Conservation (phyloP, 805 yeast species). For the Candida germanica region DNA sequence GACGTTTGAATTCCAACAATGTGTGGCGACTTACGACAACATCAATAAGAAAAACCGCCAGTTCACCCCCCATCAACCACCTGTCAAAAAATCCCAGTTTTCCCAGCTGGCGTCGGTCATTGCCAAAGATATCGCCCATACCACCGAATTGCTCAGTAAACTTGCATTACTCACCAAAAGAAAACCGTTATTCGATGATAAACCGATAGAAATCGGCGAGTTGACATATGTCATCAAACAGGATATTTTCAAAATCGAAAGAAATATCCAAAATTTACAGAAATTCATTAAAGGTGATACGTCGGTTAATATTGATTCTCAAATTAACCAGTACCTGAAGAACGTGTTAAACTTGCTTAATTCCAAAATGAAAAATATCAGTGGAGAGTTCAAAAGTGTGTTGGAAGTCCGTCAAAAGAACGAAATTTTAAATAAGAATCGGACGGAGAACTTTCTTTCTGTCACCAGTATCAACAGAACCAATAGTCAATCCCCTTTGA, state of each 20-base stretch:
- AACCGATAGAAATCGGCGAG: conserved; percentile 91
- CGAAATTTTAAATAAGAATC: conserved; percentile 72
- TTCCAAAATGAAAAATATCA: conserved; percentile 86
- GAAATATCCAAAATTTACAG: conserved; percentile 61
- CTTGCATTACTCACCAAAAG: conserved; percentile 83
- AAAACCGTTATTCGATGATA: conserved; percentile 89
- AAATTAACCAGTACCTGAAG: conserved; percentile 68
- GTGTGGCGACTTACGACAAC: conserved; percentile 74
- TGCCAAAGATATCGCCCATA: conserved; percentile 85
- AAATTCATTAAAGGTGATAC: conserved; percentile 45
- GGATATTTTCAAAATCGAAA: conserved; percentile 79
- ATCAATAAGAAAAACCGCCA: conserved; percentile 42
- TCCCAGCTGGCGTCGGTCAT: conserved; percentile 71
- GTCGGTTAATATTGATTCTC: conserved; percentile 48
- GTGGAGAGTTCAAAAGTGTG: conserved; percentile 89
- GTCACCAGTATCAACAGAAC: conserved; percentile 25
- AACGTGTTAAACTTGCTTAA: conserved; percentile 86
- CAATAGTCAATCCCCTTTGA: conserved; percentile 27
- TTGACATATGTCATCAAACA: conserved; percentile 85
- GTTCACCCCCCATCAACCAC: conserved; percentile 20
- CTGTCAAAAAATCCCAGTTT: conserved; percentile 32
- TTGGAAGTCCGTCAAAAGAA: conserved; percentile 80
- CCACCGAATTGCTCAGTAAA: conserved; percentile 76
- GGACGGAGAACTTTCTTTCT: conserved; percentile 82
- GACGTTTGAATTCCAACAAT: conserved; percentile 88